Base-by-base conservation (phyloP, 805 yeast genomes). In the Saccharomycopsis javanensis region DNA sequence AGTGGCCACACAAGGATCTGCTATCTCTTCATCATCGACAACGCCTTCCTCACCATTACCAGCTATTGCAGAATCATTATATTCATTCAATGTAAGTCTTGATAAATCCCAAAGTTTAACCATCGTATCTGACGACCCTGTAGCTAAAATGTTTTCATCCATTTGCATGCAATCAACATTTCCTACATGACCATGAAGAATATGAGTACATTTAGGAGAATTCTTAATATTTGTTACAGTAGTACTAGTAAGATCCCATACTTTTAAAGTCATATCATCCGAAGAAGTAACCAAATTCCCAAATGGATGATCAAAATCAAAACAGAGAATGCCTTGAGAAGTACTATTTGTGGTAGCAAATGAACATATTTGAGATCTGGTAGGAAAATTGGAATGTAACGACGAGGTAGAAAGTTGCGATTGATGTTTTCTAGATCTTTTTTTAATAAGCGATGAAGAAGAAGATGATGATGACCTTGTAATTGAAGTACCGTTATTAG, bases 221-320 rank as follows among this genome's bases (percentile, higher is more conserved):
- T 42, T 42, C 28, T 42, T 42, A 13, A 42, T n/a, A 16, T 28
- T 42, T 15, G 48, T 42, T 5, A 28, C 48, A 2, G 48, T 42
- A 13, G 53, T 48, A 58, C 79, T 74, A 38, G 84, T 78, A 63
- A 86, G 69, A 71, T 90, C 96, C 96, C 96, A 90, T 4, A 90
- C 86, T 61, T 85, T 77, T 3, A 89, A 85, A 0, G 86, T 80
- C 66, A 84, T 87, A 67, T 89, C 96, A 63, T 81, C 71, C 11
- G 89, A 80, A 0, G 96, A 88, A 15, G 91, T 79, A 1, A 89
- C 91, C 68, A 88, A 64, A 1, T 82, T 81, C 1, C 90, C 91
- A 68, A 83, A 86, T 13, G 92, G 92, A 25, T 78, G 72, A 65
- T 85, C 89, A 66, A 86, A 85, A 61, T 83, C 90, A 58, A 86